A percentile compares a stretch with the other conserved stretches of the same genome.
phyloP scores from a whole-genome alignment of 2,329 filamentous ascomycete genomes.

The Monosporascus cannonballus region DNA sequence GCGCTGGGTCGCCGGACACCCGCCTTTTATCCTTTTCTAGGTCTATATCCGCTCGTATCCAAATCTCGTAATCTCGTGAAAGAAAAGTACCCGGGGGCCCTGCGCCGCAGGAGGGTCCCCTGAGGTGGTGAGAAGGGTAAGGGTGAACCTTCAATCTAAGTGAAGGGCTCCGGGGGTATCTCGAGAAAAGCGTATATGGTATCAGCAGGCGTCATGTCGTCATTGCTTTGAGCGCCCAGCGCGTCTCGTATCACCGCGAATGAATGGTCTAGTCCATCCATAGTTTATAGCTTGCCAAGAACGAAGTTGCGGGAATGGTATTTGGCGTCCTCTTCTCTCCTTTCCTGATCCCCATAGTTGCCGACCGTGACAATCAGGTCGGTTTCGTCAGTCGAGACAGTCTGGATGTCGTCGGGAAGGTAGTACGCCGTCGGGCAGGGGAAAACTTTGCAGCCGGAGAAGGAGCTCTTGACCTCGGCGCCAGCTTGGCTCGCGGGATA shows the following conservation, averaged over 20 bases:
- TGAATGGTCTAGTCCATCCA: slow-evolving; percentile 3
- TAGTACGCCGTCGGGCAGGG: slow-evolving; percentile 51
- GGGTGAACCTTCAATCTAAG: background rate
- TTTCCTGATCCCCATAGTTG: slow-evolving; percentile 16
- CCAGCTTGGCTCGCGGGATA: slow-evolving; percentile 33
- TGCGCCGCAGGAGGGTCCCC: background rate
- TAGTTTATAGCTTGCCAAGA: slow-evolving; percentile 24
- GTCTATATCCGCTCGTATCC: background rate
- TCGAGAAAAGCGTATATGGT: slow-evolving; percentile 12
- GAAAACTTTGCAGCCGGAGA: slow-evolving; percentile 46
- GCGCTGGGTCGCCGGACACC: background rate
- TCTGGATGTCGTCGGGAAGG: slow-evolving; percentile 47
- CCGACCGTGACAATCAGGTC: slow-evolving; percentile 49
- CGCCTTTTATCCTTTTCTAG: background rate
- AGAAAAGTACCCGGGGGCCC: background rate
- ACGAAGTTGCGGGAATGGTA: slow-evolving; percentile 28
- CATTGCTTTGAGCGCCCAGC: slow-evolving; percentile 23
- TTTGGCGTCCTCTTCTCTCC: slow-evolving; percentile 16
- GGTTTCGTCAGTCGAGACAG: slow-evolving; percentile 41
- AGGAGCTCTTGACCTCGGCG: slow-evolving; percentile 20
- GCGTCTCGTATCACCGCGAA: slow-evolving; percentile 12
- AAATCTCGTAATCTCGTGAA: background rate
- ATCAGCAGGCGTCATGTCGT: slow-evolving; percentile 13
- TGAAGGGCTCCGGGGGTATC: slow-evolving; percentile 15
- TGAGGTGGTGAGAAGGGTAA: background rate